Evolutionary conservation across 139 green algal genomes (phyloP).

Genomic region (Chlorella ohadii): DNA sequence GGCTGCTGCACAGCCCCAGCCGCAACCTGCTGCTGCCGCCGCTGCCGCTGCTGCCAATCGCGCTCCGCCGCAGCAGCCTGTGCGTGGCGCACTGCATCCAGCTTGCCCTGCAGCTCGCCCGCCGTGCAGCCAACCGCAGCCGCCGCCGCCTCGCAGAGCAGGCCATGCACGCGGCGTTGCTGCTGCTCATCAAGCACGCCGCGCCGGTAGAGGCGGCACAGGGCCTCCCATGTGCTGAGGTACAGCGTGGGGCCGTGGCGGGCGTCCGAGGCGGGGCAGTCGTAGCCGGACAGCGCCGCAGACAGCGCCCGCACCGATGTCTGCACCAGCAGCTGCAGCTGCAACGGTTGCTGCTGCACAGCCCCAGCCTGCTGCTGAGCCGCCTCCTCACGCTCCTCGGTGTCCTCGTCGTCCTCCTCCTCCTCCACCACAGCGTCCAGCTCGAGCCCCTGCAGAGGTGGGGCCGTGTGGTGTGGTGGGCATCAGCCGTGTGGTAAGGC

Average conservation of each 20-base stretch:
- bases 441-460: too few relatives aligned
- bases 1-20: neutral
- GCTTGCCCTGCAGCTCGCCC: neutral
- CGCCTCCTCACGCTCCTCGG: neutral
- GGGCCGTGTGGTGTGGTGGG: too few relatives aligned
- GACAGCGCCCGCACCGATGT: neutral
- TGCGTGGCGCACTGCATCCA: neutral
- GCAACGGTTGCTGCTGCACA: neutral
- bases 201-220: neutral
- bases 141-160: neutral
- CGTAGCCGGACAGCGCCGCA: neutral
- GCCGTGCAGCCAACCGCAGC: neutral
- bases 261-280: neutral
- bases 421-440: neutral
- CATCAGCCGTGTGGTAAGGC: too few relatives aligned
- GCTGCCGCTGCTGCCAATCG: neutral
- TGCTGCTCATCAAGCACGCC: neutral
- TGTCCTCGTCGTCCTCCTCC: neutral
- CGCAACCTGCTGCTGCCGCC: too few relatives aligned
- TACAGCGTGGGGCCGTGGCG: neutral
- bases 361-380: neutral
- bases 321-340: neutral
- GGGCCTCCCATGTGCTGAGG: neutral
- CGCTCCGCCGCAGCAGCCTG: neutral
- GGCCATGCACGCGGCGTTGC: neutral